Evolutionary conservation across 257 asterid genomes (phyloP), one percentile per base, ranked within the genome.

Genomic region (Handroanthus guayacan): DNA sequence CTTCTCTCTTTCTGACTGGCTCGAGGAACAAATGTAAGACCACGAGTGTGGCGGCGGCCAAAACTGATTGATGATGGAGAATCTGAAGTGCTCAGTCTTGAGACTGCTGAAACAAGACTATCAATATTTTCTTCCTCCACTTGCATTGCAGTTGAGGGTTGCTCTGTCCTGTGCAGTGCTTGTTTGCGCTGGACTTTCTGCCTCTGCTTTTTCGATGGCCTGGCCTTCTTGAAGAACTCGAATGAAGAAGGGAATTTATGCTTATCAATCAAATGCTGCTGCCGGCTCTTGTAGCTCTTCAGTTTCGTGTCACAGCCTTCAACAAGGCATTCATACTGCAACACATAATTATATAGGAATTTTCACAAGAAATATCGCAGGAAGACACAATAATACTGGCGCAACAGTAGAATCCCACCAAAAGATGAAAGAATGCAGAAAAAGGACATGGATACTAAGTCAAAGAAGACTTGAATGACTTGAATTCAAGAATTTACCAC

Each of bases 251-350:
- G 95, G 75, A 95, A 95, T 63, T 89, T 89, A 78, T 95, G 99
- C 87, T 91, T 92, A 87, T 95, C 98, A 6, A 90, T 78, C 64
- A 95, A 87, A 82, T 95, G 99, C 47, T 92, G 98, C 74, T 91
- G 96, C 81, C 99, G 86, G 86, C 85, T 87, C 87, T 92, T 92
- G 88, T 92, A 91, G 86, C 88, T 87, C 85, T 89, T 95, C 84
- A 95, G 86, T 84, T 89, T 92, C 63, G 75, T 84, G 70, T 84
- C 94, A 70, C 99, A 95, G 75, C 96, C 96, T 88, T 95, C 98
- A 58, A 95, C 99, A 36, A 92, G 98, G 87, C 99, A 95, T 83
- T 91, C 98, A 55, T 88, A 95, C 99, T 95, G 72, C 62, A 78
- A 18, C 45, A 73, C 78, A 81, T 45, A 65, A 67, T 6, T 16